phyloP scores from a whole-genome alignment of 1,284 basidiomycete genomes.

The Rhodotorula mucilaginosa region DNA sequence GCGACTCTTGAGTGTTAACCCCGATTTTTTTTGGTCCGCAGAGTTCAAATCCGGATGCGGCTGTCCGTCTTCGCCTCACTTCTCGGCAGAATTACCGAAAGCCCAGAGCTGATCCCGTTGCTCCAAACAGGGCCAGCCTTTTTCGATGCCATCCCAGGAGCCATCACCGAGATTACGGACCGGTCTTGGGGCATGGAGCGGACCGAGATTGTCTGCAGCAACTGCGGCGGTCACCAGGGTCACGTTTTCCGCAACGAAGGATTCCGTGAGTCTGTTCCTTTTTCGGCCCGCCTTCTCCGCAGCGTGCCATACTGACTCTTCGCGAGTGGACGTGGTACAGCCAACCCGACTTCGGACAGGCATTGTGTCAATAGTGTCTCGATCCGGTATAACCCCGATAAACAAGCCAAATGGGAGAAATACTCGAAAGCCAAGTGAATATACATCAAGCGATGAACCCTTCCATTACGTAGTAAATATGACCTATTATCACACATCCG shows the following conservation, averaged over 20 bases:
- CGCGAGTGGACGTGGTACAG: not conserved
- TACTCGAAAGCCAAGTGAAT: not conserved
- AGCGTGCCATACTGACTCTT: not conserved
- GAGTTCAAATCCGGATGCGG: slow-evolving; percentile 52
- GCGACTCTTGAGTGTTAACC: no score
- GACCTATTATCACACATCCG: no score
- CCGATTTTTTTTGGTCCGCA: slow-evolving; percentile 33
- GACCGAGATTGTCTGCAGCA: slow-evolving; percentile 51
- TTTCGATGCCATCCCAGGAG: slow-evolving; percentile 50
- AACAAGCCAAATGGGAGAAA: slow-evolving; percentile 6
- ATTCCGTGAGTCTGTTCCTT: not conserved
- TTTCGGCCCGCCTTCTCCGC: no score
- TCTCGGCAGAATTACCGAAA: no score
- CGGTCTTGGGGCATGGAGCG: slow-evolving; percentile 50
- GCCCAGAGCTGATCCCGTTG: not conserved
- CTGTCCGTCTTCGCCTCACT: slow-evolving; percentile 36
- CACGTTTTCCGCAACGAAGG: slow-evolving; percentile 46
- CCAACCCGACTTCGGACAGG: slow-evolving; percentile 33
- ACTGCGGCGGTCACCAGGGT: slow-evolving; percentile 52
- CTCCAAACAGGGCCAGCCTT: slow-evolving; percentile 44
- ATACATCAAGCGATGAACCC: not conserved
- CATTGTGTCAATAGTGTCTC: slow-evolving; percentile 40
- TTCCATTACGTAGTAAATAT: not conserved
- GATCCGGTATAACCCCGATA: slow-evolving; percentile 24
- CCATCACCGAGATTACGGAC: slow-evolving; percentile 48